phyloP scores from a whole-genome alignment of 2,329 filamentous ascomycete species.

The Cyanodermella asteris region DNA sequence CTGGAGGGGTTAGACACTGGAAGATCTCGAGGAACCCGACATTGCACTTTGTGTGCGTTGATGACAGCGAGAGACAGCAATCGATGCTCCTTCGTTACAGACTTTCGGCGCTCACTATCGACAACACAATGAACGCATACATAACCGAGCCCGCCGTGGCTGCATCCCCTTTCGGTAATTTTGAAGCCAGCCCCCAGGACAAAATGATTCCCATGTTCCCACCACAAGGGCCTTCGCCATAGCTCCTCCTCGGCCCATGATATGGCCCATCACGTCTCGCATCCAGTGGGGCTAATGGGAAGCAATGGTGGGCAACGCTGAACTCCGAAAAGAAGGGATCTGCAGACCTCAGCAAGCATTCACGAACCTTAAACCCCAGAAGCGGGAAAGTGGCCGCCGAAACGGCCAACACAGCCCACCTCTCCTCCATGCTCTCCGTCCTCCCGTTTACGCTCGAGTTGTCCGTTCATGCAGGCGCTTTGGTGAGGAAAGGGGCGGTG shows the following conservation, averaged over 20 bases:
- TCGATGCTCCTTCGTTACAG: too few relatives aligned
- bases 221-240: too few relatives aligned
- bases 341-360: neutral
- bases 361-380: neutral
- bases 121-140: too few relatives aligned
- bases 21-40: too few relatives aligned
- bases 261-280: too few relatives aligned
- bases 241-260: too few relatives aligned
- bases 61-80: too few relatives aligned
- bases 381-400: neutral
- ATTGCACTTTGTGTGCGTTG: too few relatives aligned
- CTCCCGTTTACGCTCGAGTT: too few relatives aligned
- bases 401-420: neutral
- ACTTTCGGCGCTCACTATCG: too few relatives aligned
- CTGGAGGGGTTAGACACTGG: too few relatives aligned
- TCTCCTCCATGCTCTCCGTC: neutral
- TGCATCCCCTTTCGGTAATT: neutral
- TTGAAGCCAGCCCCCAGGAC: neutral
- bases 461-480: slow-evolving; percentile 1
- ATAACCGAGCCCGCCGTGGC: too few relatives aligned
- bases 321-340: slow-evolving; percentile 1
- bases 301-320: neutral
- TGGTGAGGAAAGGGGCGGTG: slow-evolving; percentile 1
- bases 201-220: neutral
- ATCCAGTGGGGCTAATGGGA: neutral